These are phyloP conservation scores for Cnidoscolus chayamansa DNA, from an alignment of 441 rosid genomes.

Conservation along the genomic window DNA sequence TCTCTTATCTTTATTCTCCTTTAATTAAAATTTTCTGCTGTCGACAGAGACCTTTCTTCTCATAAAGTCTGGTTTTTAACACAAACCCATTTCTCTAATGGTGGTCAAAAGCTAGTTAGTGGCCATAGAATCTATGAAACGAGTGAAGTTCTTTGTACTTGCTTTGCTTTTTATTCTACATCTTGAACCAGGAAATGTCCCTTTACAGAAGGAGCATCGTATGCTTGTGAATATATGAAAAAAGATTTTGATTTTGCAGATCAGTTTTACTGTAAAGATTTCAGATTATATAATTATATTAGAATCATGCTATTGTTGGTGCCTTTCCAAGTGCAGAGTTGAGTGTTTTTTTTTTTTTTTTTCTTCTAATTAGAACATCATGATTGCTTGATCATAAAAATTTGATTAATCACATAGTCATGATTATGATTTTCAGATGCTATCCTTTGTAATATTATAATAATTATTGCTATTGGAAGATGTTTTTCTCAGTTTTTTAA, in stretches of 20 bases:
- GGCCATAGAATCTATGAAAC: not conserved
- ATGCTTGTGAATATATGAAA: not conserved
- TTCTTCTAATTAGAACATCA: not conserved
- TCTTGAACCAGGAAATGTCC: not conserved
- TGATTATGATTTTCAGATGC: not conserved
- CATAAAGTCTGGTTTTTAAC: conserved; percentile 1
- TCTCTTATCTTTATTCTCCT: conserved; percentile 38
- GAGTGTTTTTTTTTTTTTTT: not conserved
- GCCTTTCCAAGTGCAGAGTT: not conserved
- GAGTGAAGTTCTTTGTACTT: not conserved
- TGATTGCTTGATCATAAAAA: conserved; percentile 17
- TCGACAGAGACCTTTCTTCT: conserved; percentile 8
- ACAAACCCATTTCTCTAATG: conserved; percentile 6
- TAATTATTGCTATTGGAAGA: not conserved
- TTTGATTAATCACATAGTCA: not conserved
- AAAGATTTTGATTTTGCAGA: not conserved
- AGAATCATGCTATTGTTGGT: not conserved
- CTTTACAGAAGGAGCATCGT: conserved; percentile 11
- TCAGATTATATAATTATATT: not conserved
- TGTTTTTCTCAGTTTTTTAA: not conserved
- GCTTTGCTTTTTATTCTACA: not conserved
- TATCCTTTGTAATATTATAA: not conserved
- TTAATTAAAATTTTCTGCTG: conserved; percentile 21
- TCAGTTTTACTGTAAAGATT: not conserved
- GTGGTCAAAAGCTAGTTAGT: conserved; percentile 11